Evolutionary conservation across 257 asterid species (phyloP), one percentile per base, ranked within the genome.

Genomic region (Ilex asprella): DNA sequence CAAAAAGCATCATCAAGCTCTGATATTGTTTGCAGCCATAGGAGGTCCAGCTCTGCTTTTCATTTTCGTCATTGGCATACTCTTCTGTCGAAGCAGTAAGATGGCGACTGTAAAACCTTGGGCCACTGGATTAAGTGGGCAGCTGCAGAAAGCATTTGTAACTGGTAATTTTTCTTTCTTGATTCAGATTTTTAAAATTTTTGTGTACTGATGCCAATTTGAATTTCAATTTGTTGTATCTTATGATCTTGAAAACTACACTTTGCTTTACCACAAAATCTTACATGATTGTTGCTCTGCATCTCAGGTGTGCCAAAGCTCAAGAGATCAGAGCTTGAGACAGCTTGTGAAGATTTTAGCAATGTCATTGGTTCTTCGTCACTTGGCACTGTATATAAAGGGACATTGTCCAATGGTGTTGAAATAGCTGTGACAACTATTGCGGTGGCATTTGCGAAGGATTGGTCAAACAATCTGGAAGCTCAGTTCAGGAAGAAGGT

Each of bases 261-360:
- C 13, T 15, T 2, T 15, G 27, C 54, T 15, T 4, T 15, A 4
- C 54, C 54, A 49, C 2, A 49, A 3, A 49, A 60, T 57, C 53
- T 29, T 62, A 50, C 61, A 55, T 60, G 15, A 21, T 31, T 5
- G n/a, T 27, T 41, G 56, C 63, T 59, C 62, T 69, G 57, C 32
- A 11, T 76, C 57, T 51, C 66, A 91, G 97, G 97, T 43, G 95
- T 90, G 64, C 97, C 95, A 39, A 87, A 83, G 65, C 89, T 91
- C 49, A 90, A 73, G 73, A 80, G 97, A 79, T 67, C 82, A 35
- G 95, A 90, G 76, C 86, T 90, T 59, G 90, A 72, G 72, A 76
- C 81, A 41, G 97, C 97, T 56, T 90, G 97, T 83, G 97, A 90
- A 80, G 93, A 84, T 72, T 90, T 90, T 74, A 90, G 97, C 71